These are phyloP conservation scores for Amoeboaphelidium protococcarum DNA, from an alignment of 371 early-diverging fungal genomes.

Conservation along the genomic window DNA sequence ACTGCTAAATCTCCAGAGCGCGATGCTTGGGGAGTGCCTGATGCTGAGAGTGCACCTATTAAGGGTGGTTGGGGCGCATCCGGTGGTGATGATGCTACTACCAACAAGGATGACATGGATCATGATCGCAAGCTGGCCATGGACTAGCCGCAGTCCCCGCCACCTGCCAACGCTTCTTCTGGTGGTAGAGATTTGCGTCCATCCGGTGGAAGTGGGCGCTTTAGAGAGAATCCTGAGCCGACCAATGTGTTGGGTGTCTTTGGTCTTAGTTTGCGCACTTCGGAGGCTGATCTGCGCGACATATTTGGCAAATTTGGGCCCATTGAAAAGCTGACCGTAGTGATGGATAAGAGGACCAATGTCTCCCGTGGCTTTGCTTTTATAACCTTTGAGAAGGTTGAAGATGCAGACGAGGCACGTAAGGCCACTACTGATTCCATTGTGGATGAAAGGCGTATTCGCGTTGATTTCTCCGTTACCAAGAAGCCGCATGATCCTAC, in stretches of 20 bases:
- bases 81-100: no score
- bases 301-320: constrained; percentile 35
- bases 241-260: constrained; percentile 46
- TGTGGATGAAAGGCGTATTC: constrained; percentile 40
- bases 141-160: no score
- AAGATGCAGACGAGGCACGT: constrained; percentile 28
- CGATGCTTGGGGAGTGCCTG: no score
- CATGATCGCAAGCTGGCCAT: no score
- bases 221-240: constrained; percentile 19
- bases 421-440: constrained; percentile 30
- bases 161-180: no score
- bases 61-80: no score
- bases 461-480: constrained; percentile 48
- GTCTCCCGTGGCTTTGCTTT: constrained; percentile 36
- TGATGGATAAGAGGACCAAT: constrained; percentile 13
- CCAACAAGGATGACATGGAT: no score
- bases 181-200: no score
- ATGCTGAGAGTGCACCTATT: no score
- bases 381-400: constrained; percentile 27
- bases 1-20: no score
- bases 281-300: constrained; percentile 31
- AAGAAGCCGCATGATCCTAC: constrained; percentile 32
- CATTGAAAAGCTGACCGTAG: constrained; percentile 9
- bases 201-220: no score
- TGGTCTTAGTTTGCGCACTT: constrained; percentile 39